A percentile compares a stretch with the other conserved stretches of the same genome.
These are phyloP conservation scores for Suillus placidus DNA, from an alignment of 768 basidiomycete species.

Conservation along the genomic window DNA sequence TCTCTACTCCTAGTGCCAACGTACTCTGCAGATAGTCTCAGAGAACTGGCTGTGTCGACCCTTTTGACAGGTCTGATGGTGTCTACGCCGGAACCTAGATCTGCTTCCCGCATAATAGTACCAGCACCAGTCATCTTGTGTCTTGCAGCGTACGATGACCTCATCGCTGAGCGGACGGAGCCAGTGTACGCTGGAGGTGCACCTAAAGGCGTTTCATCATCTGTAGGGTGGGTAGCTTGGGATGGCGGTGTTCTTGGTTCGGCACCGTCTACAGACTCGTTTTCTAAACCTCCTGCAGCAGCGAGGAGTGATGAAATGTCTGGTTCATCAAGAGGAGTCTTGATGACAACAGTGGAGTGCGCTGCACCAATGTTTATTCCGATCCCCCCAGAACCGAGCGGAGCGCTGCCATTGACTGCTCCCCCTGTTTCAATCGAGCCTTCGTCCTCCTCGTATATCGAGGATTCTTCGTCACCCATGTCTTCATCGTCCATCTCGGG, in stretches of 20 bases:
- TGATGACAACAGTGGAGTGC: constrained; percentile 77
- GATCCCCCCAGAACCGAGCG: constrained; percentile 40
- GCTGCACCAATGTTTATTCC: constrained; percentile 56
- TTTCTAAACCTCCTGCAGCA: constrained; percentile 38
- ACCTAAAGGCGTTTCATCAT: constrained; percentile 46
- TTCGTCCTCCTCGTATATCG: constrained; percentile 46
- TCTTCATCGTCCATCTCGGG: constrained; percentile 63
- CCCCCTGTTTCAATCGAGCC: constrained; percentile 62
- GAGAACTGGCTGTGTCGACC: constrained; percentile 77
- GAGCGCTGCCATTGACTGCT: constrained; percentile 69
- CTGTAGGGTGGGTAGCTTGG: constrained; percentile 18
- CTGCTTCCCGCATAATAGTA: constrained; percentile 76
- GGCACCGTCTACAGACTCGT: constrained; percentile 44
- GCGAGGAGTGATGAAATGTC: constrained; percentile 45
- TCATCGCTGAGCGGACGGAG: constrained; percentile 61
- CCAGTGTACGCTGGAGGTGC: constrained; percentile 76
- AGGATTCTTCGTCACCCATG: constrained; percentile 40
- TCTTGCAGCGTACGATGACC: constrained; percentile 81
- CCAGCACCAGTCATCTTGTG: constrained; percentile 63
- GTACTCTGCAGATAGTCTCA: constrained; percentile 77
- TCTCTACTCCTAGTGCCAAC: constrained; percentile 70
- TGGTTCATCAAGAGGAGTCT: constrained; percentile 42
- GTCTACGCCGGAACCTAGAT: constrained; percentile 84
- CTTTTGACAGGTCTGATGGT: constrained; percentile 95
- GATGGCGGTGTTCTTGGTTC: constrained; percentile 37